Conservation (phyloP, 164 flowering plant species). For the Akebia trifoliata region DNA sequence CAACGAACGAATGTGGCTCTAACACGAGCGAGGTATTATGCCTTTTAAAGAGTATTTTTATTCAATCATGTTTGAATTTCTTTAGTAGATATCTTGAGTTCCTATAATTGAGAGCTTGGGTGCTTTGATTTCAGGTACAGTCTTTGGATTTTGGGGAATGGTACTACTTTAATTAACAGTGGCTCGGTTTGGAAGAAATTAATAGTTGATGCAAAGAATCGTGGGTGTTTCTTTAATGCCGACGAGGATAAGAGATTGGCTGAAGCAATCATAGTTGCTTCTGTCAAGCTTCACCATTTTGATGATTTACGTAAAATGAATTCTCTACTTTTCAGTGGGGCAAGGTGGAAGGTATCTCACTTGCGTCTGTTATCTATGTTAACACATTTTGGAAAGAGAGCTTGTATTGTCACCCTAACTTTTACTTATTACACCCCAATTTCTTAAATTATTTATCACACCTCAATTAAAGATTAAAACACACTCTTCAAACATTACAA, state of each 20-base stretch:
- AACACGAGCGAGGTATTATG: constrained; percentile 28
- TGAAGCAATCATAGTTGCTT: constrained; percentile 8
- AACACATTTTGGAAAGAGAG: no score
- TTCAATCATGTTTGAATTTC: neutral
- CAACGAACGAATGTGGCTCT: constrained; percentile 38
- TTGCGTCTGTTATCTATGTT: neutral
- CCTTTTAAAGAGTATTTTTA: neutral
- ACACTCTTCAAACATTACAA: no score
- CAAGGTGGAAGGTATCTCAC: constrained; percentile 19
- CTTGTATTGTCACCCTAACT: no score
- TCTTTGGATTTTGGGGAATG: constrained; percentile 41
- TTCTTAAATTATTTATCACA: no score
- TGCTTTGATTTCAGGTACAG: constrained; percentile 23
- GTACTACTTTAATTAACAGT: constrained; percentile 19
- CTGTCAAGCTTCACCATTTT: constrained; percentile 9
- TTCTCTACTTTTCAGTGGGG: constrained; percentile 12
- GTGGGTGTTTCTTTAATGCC: constrained; percentile 29
- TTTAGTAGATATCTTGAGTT: neutral
- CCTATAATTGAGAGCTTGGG: neutral
- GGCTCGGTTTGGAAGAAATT: constrained; percentile 32
- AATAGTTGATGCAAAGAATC: constrained; percentile 28
- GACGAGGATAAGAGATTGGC: constrained; percentile 21
- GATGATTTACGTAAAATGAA: constrained; percentile 12
- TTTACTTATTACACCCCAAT: no score
- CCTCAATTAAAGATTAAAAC: no score